Base-by-base conservation (phyloP, 1,139 yeast genomes). In the Geotrichum cucujoidarum region DNA sequence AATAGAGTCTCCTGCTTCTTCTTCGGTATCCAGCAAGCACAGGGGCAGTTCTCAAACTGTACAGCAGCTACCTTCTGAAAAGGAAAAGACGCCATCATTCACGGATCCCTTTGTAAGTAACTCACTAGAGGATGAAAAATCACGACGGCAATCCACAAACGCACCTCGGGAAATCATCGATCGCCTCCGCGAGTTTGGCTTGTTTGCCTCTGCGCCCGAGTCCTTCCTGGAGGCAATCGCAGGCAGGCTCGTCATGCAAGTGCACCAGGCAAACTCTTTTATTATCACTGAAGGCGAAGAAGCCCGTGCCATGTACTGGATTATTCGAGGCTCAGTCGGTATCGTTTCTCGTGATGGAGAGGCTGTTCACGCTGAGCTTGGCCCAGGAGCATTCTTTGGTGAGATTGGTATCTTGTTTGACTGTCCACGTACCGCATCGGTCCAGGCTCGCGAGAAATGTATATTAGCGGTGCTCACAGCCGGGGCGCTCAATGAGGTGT, bases 321-420 rank as follows among this genome's bases (percentile, higher is more conserved):
- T 84, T 33, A 65, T 84, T 14, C 77, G 83, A 57, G 94, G 94
- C 3, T 73, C 80, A 0, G 92, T 83, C 1, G 78, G 79, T 24
- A 87, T 83, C n/a, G 78, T 87, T 0, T 79, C 86, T 7, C 76
- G 85, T 3, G 92, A 83, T 61, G 90, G 88, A 25, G 90, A 83
- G 63, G 75, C 85, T 2, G 71, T 80, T 4, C 82, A 80, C 60
- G 89, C 90, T 2, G 88, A 81, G 59, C 66, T 84, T 16, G 73
- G 76, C 3, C 74, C 83, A 1, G 92, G 92, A 1, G 74, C 80
- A 35, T 83, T 81, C 57, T 84, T 84, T 62, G 94, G 89, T 22
- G 94, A 84, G 60, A 83, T 83, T 47, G 92, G 92, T 4, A 81
- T 83, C 41, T 66, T 84, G 33, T 83, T 80, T 66, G 81, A 82